phyloP scores from a whole-genome alignment of 495 filamentous ascomycete genomes.

The Recurvomyces mirabilis region DNA sequence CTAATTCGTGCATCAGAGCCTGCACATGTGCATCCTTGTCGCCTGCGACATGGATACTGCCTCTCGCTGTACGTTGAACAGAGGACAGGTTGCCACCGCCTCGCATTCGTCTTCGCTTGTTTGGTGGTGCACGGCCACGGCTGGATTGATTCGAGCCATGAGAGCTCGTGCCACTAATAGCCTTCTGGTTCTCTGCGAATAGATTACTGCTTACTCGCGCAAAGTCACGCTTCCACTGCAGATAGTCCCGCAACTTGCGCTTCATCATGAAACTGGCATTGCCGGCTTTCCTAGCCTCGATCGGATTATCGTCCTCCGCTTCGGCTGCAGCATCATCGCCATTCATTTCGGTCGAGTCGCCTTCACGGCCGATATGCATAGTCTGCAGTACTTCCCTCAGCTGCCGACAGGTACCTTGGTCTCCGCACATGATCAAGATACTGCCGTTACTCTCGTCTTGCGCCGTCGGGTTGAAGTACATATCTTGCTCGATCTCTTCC shows the following conservation, averaged over 20 bases:
- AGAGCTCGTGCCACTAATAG: constrained; percentile 51
- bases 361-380: constrained; percentile 42
- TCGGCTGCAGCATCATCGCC: constrained; percentile 26
- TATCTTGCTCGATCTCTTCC: constrained; percentile 85
- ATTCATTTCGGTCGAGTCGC: background rate
- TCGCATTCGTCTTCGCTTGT: constrained; percentile 81
- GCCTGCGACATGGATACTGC: constrained; percentile 63
- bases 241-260: constrained; percentile 71
- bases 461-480: constrained; percentile 64
- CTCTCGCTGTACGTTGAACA: constrained; percentile 47
- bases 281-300: constrained; percentile 44
- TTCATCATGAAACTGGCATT: constrained; percentile 85
- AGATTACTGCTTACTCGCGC: constrained; percentile 67
- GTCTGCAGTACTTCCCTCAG: constrained; percentile 82
- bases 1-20: constrained; percentile 52
- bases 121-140: constrained; percentile 59
- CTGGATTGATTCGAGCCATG: constrained; percentile 36
- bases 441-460: constrained; percentile 83
- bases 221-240: constrained; percentile 86
- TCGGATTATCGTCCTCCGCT: constrained; percentile 28
- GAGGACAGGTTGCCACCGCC: constrained; percentile 57
- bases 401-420: constrained; percentile 77
- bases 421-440: constrained; percentile 89
- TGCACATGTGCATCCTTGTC: constrained; percentile 69
- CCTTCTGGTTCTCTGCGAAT: constrained; percentile 68